Evolutionary conservation across 345 rosid genomes (phyloP), one percentile per base, ranked within the genome.

Genomic region (Pistacia atlantica): DNA sequence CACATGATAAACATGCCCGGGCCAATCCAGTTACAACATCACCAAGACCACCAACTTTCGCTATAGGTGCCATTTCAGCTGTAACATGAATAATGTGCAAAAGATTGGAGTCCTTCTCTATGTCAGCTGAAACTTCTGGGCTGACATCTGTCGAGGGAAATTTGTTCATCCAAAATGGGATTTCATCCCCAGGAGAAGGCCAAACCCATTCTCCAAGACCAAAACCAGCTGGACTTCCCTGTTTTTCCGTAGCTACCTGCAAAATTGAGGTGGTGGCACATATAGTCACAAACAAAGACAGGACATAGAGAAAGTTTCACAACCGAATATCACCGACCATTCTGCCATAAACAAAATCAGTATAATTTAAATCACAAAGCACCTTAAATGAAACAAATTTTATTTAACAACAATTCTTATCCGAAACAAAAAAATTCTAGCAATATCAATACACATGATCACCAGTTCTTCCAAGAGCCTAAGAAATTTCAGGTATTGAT

Each of bases 11-110:
- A 65, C 87, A 85, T 18, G 90, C 81, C 18, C 92, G 90, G 48
- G 89, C 89, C 78, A 89, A 87, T 66, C 90, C 90, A 18, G 90
- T 89, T 16, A 86, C 89, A 76, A 89, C 92, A 81, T 89, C 90
- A 31, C 86, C 90, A 62, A 89, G 92, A 60, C 92, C 92, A 75
- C 92, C 92, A n/a, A 89, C 92, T 82, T 89, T 85, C 1, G 90
- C 92, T 28, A 86, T 83, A 0, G 92, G 90, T 8, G 90, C 89
- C 90, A 86, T 86, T 78, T 86, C 90, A 54, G 90, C 89, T 11
- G 92, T 86, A 46, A 89, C 84, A 72, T 86, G 90, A 17, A 89
- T 79, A 58, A 86, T 45, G 65, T 85, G 90, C 80, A 85, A 60
- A 14, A 38, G 80, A 77, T 80, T 68, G 11, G 81, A 75, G 82